Conservation (phyloP, 352 stramenopile genomes). For the Aphanomyces euteiches region DNA sequence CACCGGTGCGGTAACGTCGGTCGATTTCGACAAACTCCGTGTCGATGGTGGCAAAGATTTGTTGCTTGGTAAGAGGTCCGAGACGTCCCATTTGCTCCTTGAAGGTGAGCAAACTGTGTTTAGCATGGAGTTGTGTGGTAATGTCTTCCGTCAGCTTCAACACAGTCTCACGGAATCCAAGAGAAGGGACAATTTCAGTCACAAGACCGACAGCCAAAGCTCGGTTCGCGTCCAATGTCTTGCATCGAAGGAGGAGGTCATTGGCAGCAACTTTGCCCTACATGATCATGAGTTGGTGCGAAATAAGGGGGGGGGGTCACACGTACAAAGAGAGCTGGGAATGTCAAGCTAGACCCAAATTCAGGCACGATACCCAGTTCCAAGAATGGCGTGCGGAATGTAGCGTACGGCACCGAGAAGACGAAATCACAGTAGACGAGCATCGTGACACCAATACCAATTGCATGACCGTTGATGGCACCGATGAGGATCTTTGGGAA, state of each 20-base stretch:
- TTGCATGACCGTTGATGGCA: slow-evolving; percentile 71
- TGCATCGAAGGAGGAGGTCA: slow-evolving; percentile 68
- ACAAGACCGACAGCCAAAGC: slow-evolving; percentile 59
- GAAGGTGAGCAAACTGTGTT: slow-evolving; percentile 54
- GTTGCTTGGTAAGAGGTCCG: slow-evolving; percentile 44
- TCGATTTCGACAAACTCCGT: slow-evolving; percentile 66
- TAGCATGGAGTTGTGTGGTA: slow-evolving; percentile 45
- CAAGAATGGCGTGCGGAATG: slow-evolving; percentile 85
- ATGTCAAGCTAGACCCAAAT: slow-evolving; percentile 79
- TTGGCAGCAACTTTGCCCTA: slow-evolving; percentile 48
- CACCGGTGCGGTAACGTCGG: slow-evolving; percentile 37
- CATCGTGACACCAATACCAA: slow-evolving; percentile 76
- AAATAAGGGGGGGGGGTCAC: not conserved
- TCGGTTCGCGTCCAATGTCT: slow-evolving; percentile 49
- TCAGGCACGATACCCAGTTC: slow-evolving; percentile 78
- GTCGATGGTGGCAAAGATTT: slow-evolving; percentile 57
- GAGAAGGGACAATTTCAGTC: slow-evolving; percentile 43
- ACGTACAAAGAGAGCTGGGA: slow-evolving; percentile 51
- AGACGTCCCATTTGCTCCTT: slow-evolving; percentile 43
- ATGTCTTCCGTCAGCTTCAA: slow-evolving; percentile 46
- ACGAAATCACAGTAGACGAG: slow-evolving; percentile 73
- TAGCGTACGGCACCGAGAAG: slow-evolving; percentile 49
- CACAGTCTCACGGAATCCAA: slow-evolving; percentile 49
- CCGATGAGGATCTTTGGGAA: slow-evolving; percentile 75
- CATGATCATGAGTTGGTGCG: not conserved